Percentiles rank a stretch among this genome's conserved stretches.
These are phyloP conservation scores for Buddleja alternifolia DNA, from an alignment of 257 asterid genomes.

Conservation along the genomic window DNA sequence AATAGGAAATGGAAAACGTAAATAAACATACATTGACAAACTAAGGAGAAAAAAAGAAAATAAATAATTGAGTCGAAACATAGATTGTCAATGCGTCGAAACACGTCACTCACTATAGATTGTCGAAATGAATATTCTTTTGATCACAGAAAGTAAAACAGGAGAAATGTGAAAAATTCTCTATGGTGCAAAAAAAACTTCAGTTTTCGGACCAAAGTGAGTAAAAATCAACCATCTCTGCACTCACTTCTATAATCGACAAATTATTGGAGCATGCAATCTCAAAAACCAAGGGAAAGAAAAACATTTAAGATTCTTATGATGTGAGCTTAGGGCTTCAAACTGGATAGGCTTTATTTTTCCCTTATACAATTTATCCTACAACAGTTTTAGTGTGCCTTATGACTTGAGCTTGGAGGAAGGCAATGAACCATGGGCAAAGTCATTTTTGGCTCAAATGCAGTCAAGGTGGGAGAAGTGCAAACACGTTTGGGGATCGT, in stretches of 20 bases:
- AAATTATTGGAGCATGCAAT: not conserved
- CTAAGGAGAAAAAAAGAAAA: too few species aligned
- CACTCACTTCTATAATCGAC: not conserved
- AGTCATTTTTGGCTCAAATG: constrained; percentile 55
- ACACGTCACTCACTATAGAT: too few species aligned
- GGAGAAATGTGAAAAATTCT: too few species aligned
- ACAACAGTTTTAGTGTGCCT: constrained; percentile 77
- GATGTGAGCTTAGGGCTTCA: not conserved
- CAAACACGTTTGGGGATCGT: constrained; percentile 68
- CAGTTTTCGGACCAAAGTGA: not conserved
- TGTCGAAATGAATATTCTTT: too few species aligned
- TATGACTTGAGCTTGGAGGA: constrained; percentile 72
- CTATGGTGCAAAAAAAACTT: too few species aligned
- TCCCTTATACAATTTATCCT: not conserved
- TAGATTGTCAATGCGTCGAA: too few species aligned
- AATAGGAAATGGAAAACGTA: too few species aligned
- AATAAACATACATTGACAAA: too few species aligned
- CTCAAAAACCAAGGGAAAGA: not conserved
- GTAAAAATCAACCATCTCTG: not conserved
- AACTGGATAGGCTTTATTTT: constrained; percentile 2
- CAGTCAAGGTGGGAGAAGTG: constrained; percentile 47
- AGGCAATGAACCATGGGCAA: constrained; percentile 71
- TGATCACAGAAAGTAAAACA: too few species aligned
- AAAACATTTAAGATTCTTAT: not conserved
- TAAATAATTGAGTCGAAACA: too few species aligned